Base-by-base conservation (phyloP, 2,329 filamentous ascomycete species). In the Zarea fungicola region DNA sequence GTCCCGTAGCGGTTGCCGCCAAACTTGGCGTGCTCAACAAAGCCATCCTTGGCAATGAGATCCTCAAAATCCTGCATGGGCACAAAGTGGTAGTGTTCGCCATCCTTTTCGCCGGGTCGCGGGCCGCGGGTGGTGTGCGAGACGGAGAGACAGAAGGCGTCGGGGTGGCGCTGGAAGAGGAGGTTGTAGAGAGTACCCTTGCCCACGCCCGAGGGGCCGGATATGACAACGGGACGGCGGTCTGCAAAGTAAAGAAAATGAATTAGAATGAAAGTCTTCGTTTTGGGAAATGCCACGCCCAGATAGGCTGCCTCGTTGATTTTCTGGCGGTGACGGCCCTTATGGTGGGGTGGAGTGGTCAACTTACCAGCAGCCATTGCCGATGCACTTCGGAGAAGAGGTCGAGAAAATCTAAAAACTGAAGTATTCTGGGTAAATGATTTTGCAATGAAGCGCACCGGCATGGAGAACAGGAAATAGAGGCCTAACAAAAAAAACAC, bases 1-100 rank as follows among this genome's bases (percentile, higher is more conserved):
- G 90, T 96, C 49, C 91, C 91, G 70, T 96, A 96, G 62, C 81
- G 74, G 70, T 96, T 96, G 48, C 82, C 84, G 34, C 89, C 84
- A 65, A 96, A 96, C 65, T 85, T 74, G 48, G 91, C 91, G 72
- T 87, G 70, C 75, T 96, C 91, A 54, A 96, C 84, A 67, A 96
- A 96, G 10, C 83, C 86, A 49, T 80, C 75, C 51, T 80, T 66
- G n/a, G 67, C 73, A 48, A 89, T 81, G 52, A 93, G 76, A 36
- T 76, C 71, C 61, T 83, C 71, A 62, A 95, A 95, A 3, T 76
- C 74, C 9, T 80, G 77, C 65, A 76, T 79, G 18, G 75, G 77
- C 14, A 85, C 81, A 61, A 85, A 95, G 74, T 89, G 81, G 75
- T 96, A 96, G 68, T 95, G 82, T 35, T 81, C 75, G 61, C 87